Conservation (phyloP, 2,329 filamentous ascomycete genomes). For the Colletotrichum tropicicola region DNA sequence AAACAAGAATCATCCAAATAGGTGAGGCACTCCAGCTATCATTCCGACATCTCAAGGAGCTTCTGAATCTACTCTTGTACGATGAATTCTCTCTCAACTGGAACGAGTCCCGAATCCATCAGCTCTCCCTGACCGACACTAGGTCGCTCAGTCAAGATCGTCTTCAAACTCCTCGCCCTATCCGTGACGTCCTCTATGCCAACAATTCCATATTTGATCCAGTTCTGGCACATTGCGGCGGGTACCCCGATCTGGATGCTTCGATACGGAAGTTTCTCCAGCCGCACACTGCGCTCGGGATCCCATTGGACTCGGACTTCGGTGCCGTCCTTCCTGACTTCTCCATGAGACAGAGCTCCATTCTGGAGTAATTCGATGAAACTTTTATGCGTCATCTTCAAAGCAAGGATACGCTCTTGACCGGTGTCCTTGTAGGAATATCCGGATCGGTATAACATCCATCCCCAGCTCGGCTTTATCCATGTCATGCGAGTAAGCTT, state of each 20-base stretch:
- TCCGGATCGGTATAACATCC: conserved; percentile 71
- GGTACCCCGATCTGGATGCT: conserved; percentile 72
- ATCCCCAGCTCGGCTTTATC: conserved; percentile 71
- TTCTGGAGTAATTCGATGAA: conserved; percentile 57
- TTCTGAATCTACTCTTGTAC: conserved; percentile 47
- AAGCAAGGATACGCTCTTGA: conserved; percentile 65
- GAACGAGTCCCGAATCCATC: conserved; percentile 48
- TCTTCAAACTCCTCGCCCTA: conserved; percentile 57
- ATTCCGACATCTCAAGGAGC: conserved; percentile 45
- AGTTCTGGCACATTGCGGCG: conserved; percentile 51
- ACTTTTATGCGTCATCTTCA: conserved; percentile 60
- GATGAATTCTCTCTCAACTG: conserved; percentile 52
- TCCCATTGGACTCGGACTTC: conserved; percentile 71
- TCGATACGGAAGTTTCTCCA: conserved; percentile 57
- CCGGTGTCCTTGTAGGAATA: conserved; percentile 65
- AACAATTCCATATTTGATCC: conserved; percentile 60
- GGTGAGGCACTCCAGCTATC: too few species aligned
- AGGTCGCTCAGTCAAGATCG: conserved; percentile 49
- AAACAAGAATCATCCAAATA: too few species aligned
- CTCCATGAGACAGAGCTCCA: conserved; percentile 40
- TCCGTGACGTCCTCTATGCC: conserved; percentile 68
- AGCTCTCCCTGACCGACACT: conserved; percentile 46
- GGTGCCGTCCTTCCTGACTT: background rate
- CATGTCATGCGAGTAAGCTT: conserved; percentile 67
- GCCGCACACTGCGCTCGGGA: conserved; percentile 59